phyloP scores from a whole-genome alignment of 2,329 filamentous ascomycete genomes.

The Macrophomina pseudophaseolina region DNA sequence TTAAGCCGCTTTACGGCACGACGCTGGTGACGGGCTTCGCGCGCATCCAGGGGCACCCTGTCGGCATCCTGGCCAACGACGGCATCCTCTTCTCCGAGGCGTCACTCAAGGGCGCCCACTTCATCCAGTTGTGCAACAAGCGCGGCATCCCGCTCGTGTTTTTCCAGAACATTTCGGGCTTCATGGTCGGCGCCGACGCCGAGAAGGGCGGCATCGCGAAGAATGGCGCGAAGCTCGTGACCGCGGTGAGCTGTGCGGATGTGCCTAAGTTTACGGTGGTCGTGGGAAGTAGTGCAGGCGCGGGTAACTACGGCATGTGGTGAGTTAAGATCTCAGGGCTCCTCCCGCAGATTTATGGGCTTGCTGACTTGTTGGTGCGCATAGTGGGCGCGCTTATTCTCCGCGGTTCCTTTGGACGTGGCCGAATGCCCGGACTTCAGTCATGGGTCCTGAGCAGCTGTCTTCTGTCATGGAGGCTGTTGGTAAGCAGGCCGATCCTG shows the following conservation, averaged over 20 bases:
- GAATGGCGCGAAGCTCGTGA: constrained; percentile 96
- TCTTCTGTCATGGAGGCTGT: constrained; percentile 94
- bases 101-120: constrained; percentile 92
- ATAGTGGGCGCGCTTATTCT: constrained; percentile 83
- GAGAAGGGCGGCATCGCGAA: constrained; percentile 96
- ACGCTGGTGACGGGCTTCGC: constrained; percentile 92
- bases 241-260: constrained; percentile 89
- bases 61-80: constrained; percentile 95
- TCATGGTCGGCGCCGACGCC: constrained; percentile 95
- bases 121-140: constrained; percentile 92
- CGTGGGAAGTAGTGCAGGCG: constrained; percentile 89
- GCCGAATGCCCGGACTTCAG: constrained; percentile 94
- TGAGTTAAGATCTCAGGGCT: constrained; percentile 43
- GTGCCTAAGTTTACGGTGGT: constrained; percentile 98
- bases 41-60: constrained; percentile 83
- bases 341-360: not conserved
- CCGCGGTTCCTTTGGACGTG: constrained; percentile 94
- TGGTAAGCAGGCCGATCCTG: constrained; percentile 79
- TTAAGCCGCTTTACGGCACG: constrained; percentile 88
- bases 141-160: constrained; percentile 89
- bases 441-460: constrained; percentile 95
- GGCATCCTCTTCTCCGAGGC: constrained; percentile 92
- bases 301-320: constrained; percentile 98
- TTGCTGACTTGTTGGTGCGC: not conserved
- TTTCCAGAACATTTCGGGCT: constrained; percentile 94